Percentiles rank a stretch among this genome's conserved stretches.
phyloP scores from a whole-genome alignment of 495 filamentous ascomycete species.

The Tetracladium marchalianum region DNA sequence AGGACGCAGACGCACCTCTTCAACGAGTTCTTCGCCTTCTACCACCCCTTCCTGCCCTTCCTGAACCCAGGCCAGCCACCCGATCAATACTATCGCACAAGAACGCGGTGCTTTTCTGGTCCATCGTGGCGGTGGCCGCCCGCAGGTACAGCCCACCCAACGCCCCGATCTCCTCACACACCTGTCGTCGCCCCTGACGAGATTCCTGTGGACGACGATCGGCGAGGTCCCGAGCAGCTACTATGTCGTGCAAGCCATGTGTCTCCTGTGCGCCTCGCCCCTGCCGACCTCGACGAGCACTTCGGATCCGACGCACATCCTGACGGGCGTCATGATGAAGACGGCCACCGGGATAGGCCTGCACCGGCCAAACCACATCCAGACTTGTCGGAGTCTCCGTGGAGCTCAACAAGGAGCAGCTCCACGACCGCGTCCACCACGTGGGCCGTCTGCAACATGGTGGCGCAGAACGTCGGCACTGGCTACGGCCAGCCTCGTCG shows the following conservation, averaged over 20 bases:
- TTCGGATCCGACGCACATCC: constrained; percentile 75
- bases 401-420: constrained; percentile 71
- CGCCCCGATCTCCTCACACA: constrained; percentile 55
- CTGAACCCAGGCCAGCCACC: constrained; percentile 56
- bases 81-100: constrained; percentile 63
- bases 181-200: constrained; percentile 57
- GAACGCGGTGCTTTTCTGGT: constrained; percentile 75
- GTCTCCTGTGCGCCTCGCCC: constrained; percentile 80
- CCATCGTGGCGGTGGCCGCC: constrained; percentile 68
- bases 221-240: constrained; percentile 73
- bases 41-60: constrained; percentile 77
- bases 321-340: constrained; percentile 83
- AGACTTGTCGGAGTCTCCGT: constrained; percentile 71
- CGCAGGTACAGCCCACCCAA: constrained; percentile 55
- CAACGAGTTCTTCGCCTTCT: constrained; percentile 62
- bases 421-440: constrained; percentile 76
- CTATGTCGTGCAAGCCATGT: constrained; percentile 77
- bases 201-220: constrained; percentile 67
- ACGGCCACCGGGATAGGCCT: no score
- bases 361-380: constrained; percentile 73
- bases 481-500: constrained; percentile 78
- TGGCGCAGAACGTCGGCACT: constrained; percentile 75
- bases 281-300: constrained; percentile 72
- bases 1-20: constrained; percentile 60
- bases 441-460: constrained; percentile 84